Evolutionary conservation across 2,329 filamentous ascomycete species (phyloP).

Genomic region (Aspergillus terreus): DNA sequence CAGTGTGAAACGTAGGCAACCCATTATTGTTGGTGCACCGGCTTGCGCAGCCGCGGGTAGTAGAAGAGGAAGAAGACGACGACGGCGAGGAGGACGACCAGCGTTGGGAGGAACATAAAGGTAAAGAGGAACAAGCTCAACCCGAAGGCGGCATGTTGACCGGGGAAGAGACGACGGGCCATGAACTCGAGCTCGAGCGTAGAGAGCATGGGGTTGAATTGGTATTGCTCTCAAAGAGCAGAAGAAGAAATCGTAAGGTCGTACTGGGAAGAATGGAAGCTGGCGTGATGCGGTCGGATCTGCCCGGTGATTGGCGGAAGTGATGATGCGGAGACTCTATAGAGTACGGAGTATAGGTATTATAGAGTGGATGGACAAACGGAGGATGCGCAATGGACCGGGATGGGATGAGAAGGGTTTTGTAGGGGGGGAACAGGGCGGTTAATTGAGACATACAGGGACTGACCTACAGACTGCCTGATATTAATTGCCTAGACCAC

Average conservation of each 20-base stretch:
- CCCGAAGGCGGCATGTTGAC: conserved; percentile 26
- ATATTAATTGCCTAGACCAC: too few relatives aligned
- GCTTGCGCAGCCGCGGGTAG: conserved; percentile 26
- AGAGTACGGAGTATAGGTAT: background rate
- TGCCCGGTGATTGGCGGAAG: background rate
- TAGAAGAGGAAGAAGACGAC: conserved; percentile 28
- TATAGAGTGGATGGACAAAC: too few relatives aligned
- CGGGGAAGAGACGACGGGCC: conserved; percentile 24
- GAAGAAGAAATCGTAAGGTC: background rate
- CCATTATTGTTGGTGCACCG: background rate
- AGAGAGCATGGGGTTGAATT: conserved; percentile 13
- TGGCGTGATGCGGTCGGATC: background rate
- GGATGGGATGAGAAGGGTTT: background rate
- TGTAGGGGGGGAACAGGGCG: background rate
- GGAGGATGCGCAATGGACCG: too few relatives aligned
- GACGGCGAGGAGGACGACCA: conserved; percentile 29
- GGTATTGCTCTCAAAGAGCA: background rate
- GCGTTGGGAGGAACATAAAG: conserved; percentile 33
- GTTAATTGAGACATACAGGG: background rate
- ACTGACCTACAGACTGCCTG: too few relatives aligned
- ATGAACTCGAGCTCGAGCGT: conserved; percentile 25
- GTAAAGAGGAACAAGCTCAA: conserved; percentile 30
- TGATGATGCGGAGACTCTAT: background rate
- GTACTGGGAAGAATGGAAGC: background rate
- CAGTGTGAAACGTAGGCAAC: background rate